Conservation (phyloP, 345 rosid species). For the Psidium friedrichsthalianum region DNA sequence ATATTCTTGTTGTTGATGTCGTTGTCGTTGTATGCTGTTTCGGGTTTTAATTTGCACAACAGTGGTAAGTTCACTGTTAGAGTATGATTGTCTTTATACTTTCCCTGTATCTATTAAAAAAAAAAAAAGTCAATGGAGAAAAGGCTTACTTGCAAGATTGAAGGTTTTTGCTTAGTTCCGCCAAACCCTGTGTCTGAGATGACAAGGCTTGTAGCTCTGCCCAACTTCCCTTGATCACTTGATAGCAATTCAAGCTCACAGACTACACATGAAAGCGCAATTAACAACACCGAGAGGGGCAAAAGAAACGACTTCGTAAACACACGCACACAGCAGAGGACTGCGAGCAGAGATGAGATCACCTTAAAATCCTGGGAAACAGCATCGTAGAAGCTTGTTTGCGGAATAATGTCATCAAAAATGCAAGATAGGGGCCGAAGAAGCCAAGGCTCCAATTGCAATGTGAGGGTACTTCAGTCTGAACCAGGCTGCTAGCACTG, state of each 20-base stretch:
- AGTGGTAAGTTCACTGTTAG: background rate
- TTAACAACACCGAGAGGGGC: background rate
- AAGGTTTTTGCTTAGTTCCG: slow-evolving; percentile 48
- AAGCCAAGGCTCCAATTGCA: slow-evolving; percentile 72
- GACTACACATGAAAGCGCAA: background rate
- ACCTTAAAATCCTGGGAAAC: slow-evolving; percentile 71
- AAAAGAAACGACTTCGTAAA: background rate
- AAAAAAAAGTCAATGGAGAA: background rate
- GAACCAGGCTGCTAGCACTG: slow-evolving; percentile 91
- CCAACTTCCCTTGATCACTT: slow-evolving; percentile 71
- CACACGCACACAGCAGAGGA: background rate
- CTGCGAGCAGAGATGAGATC: background rate
- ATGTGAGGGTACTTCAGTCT: slow-evolving; percentile 77
- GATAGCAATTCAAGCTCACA: slow-evolving; percentile 46
- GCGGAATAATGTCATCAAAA: slow-evolving; percentile 62
- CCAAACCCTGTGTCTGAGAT: slow-evolving; percentile 31
- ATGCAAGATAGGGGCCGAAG: slow-evolving; percentile 71
- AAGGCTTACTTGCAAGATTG: slow-evolving; percentile 51
- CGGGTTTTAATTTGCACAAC: background rate
- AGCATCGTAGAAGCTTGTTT: slow-evolving; percentile 68
- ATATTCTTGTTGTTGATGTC: background rate
- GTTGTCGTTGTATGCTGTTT: background rate
- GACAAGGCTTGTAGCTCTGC: slow-evolving; percentile 46
- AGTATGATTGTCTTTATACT: background rate
- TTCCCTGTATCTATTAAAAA: background rate